phyloP scores from a whole-genome alignment of 345 rosid genomes.

The Bruguiera gymnorhiza region DNA sequence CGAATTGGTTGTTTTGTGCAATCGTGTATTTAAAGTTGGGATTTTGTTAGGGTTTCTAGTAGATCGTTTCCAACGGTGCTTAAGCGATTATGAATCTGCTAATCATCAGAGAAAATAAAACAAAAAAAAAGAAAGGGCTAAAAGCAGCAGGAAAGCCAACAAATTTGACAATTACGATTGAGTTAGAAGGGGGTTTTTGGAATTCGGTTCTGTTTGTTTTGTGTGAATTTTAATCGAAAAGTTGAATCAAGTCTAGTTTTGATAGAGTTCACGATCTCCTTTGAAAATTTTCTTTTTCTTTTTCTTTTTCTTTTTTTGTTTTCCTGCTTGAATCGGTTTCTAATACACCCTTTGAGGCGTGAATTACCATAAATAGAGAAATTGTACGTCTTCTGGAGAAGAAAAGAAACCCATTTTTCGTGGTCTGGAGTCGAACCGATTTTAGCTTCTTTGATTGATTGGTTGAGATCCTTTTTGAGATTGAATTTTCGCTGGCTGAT shows the following conservation, averaged over 20 bases:
- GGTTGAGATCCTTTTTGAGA: neutral
- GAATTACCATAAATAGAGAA: too few species aligned
- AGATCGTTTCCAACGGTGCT: too few species aligned
- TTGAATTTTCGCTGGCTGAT: neutral
- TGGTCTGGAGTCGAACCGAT: neutral
- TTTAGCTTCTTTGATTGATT: neutral
- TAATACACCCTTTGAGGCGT: too few species aligned
- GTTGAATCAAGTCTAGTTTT: neutral
- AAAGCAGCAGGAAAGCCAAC: too few species aligned
- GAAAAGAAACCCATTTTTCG: neutral
- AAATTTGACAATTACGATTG: neutral
- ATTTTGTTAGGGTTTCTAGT: neutral
- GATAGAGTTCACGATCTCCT: constrained; percentile 3
- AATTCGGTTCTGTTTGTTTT: neutral
- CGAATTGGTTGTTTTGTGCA: neutral
- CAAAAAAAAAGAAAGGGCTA: too few species aligned
- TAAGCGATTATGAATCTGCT: too few species aligned
- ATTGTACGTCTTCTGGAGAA: too few species aligned
- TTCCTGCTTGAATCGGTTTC: neutral
- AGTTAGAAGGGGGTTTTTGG: neutral
- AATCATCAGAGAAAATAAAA: too few species aligned
- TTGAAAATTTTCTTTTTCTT: neutral
- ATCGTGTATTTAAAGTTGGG: neutral
- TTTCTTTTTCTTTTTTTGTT: neutral
- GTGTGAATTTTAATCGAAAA: neutral